phyloP scores from a whole-genome alignment of 768 basidiomycete genomes.

The Mrakia frigida region DNA sequence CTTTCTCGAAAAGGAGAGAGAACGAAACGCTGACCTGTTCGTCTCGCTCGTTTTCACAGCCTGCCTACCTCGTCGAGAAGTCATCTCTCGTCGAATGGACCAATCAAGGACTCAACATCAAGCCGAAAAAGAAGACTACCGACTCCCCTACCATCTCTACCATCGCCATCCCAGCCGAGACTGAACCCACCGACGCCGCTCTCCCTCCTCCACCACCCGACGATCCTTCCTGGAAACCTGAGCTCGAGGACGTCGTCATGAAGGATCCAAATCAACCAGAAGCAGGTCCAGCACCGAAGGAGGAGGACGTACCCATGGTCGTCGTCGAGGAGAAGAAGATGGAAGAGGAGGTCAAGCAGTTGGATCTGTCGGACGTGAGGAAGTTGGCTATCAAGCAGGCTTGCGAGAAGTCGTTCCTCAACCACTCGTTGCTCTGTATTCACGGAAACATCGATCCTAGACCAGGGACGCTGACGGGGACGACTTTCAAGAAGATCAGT shows the following conservation, averaged over 20 bases:
- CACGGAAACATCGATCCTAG: conserved; percentile 15
- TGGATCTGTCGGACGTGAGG: neutral
- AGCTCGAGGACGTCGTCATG: neutral
- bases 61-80: conserved; percentile 9
- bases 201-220: neutral
- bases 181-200: neutral
- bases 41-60: neutral
- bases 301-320: neutral
- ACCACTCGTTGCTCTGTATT: neutral
- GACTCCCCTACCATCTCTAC: neutral
- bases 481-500: conserved; percentile 17
- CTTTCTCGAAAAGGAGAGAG: too few species aligned
- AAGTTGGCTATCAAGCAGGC: neutral
- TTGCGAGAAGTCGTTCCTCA: neutral
- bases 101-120: conserved; percentile 7
- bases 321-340: neutral
- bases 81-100: neutral
- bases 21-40: neutral
- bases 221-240: neutral
- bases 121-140: neutral
- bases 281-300: neutral
- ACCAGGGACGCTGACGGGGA: neutral
- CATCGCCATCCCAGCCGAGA: too few species aligned
- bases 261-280: neutral
- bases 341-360: neutral